Conservation (phyloP, 768 basidiomycete species). For the Mycena filopes region DNA sequence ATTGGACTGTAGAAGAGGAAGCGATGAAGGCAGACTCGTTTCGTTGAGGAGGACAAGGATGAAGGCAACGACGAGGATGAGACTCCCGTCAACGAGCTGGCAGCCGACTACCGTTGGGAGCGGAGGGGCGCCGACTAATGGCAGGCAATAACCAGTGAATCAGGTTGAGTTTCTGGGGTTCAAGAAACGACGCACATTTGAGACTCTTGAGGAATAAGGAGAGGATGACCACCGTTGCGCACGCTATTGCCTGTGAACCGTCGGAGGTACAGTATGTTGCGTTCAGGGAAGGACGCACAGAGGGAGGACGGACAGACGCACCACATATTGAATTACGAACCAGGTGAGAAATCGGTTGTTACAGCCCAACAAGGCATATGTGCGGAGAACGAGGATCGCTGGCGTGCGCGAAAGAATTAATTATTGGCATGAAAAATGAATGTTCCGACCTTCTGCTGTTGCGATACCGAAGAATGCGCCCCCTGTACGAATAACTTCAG, state of each 20-base stretch:
- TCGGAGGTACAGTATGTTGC: neutral
- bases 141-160: neutral
- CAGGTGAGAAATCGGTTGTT: constrained; percentile 1
- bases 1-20: no score
- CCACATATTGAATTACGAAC: constrained; percentile 4
- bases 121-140: constrained; percentile 10
- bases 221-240: constrained; percentile 1
- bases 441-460: constrained; percentile 13
- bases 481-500: neutral
- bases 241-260: neutral
- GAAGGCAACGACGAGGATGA: constrained; percentile 13
- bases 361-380: constrained; percentile 33
- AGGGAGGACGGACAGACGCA: neutral
- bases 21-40: constrained; percentile 4
- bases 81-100: constrained; percentile 8
- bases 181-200: neutral
- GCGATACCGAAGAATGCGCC: constrained; percentile 14
- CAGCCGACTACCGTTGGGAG: neutral
- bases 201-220: constrained; percentile 17
- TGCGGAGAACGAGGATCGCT: constrained; percentile 36
- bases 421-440: neutral
- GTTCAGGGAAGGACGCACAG: no score
- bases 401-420: no score
- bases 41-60: constrained; percentile 9
- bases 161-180: no score